phyloP scores from a whole-genome alignment of 129 eudicot species.

The Pittosporum tobira region DNA sequence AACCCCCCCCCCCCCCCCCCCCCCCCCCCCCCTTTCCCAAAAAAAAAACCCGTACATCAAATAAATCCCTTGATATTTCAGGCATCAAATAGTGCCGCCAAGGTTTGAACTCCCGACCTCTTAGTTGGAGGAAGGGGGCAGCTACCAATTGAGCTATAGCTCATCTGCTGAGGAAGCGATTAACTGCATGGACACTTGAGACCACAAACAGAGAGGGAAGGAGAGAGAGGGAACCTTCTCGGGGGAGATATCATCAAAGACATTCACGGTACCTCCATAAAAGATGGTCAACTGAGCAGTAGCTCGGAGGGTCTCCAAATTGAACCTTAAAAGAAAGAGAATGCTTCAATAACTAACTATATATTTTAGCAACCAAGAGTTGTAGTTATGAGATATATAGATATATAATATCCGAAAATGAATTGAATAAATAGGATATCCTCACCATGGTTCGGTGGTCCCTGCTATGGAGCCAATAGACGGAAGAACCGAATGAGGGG shows the following conservation, averaged over 20 bases:
- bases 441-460: constrained; percentile 58
- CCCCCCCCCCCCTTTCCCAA: no score
- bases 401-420: background rate
- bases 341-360: background rate
- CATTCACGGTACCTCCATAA: constrained; percentile 63
- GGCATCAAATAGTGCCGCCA: no score
- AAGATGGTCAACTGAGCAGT: constrained; percentile 66
- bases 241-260: constrained; percentile 57
- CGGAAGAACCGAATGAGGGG: constrained; percentile 26
- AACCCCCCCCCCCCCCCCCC: no score
- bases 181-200: no score
- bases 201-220: no score
- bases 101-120: no score
- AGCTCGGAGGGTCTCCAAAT: constrained; percentile 25
- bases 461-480: constrained; percentile 42
- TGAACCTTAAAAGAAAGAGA: constrained; percentile 24
- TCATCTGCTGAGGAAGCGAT: no score
- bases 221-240: constrained; percentile 78
- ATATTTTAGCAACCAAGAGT: background rate
- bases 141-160: no score
- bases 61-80: no score
- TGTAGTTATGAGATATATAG: background rate
- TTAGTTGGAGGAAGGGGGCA: no score
- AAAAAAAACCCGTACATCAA: no score
- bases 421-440: background rate